Evolutionary conservation across 768 basidiomycete genomes (phyloP).

Genomic region (Panaeolus papilionaceus): DNA sequence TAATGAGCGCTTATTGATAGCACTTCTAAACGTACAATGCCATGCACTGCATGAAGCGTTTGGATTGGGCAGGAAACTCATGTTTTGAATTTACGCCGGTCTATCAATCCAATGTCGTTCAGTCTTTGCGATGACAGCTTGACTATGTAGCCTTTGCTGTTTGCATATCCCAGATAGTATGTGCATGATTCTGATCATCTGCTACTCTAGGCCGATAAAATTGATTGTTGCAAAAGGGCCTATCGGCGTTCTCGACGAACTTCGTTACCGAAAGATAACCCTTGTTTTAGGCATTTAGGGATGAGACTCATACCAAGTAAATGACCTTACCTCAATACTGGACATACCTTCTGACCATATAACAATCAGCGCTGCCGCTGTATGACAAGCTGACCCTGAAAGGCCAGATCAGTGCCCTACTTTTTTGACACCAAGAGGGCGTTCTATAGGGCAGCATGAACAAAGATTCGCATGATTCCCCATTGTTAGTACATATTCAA

Average conservation of each 20-base stretch:
- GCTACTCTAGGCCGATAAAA: too few species aligned
- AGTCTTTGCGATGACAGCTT: too few species aligned
- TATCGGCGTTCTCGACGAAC: too few species aligned
- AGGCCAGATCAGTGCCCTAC: neutral
- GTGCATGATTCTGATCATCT: too few species aligned
- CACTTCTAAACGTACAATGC: neutral
- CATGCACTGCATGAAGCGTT: too few species aligned
- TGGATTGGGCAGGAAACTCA: too few species aligned
- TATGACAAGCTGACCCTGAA: constrained; percentile 1
- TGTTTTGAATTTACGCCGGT: too few species aligned
- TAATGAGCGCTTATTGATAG: neutral
- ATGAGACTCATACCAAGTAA: neutral
- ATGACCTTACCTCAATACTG: neutral
- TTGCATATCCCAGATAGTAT: too few species aligned
- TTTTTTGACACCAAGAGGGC: neutral
- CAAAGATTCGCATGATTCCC: neutral
- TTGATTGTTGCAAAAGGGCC: too few species aligned
- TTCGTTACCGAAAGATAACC: neutral
- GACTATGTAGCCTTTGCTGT: too few species aligned
- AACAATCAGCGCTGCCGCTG: neutral
- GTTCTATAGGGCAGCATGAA: neutral
- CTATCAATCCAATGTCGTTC: too few species aligned
- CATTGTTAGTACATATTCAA: neutral
- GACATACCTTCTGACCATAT: neutral
- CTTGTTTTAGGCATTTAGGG: neutral